Evolutionary conservation across 768 basidiomycete genomes (phyloP), one percentile per base, ranked within the genome.

Genomic region (Leccinum variicolor): DNA sequence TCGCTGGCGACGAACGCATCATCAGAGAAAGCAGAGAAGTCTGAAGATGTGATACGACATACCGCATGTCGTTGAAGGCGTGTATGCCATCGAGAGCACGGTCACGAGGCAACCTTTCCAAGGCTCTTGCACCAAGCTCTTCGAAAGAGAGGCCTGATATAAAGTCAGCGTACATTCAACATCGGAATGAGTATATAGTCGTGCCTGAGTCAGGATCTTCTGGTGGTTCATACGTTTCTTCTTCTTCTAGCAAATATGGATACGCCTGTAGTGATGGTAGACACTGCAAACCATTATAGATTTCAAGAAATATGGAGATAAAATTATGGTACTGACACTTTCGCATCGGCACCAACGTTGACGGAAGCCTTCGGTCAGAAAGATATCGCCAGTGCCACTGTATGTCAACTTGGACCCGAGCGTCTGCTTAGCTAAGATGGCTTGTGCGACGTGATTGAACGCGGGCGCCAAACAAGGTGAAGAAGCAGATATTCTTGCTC

Each of bases 21-120:
- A 34, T 60, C 11, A 59, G 51, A 50, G 4, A 21, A 31, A 2
- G 33, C 6, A 41, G 19, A 36, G 41, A 26, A 11, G 29, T 31
- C 29, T 31, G 29, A 31, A 26, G 25, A n/a, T n/a, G n/a, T 10
- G 17, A 11, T 2, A 43, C 19, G 21, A 72, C 81, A 52, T 61
- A 92, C 91, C 89, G 79, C 89, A 94, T 87, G 56, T 81, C 77
- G 63, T 92, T 92, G 73, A 90, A 93, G 5, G 90, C 92, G 56
- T 84, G 82, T 23, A 93, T 92, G 1, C 92, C 89, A 63, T 94
- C 88, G 55, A 94, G 82, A 6, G 90, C 90, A 54, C 80, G 83
- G 50, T 92, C 92, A 56, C 92, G 85, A 34, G 92, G 92, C 28
- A 93, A 67, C 52, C 82, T 79, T 54, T 80, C 76, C 9, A 94